These are phyloP conservation scores for Hericium coralloides DNA, from an alignment of 768 basidiomycete genomes.

Conservation along the genomic window DNA sequence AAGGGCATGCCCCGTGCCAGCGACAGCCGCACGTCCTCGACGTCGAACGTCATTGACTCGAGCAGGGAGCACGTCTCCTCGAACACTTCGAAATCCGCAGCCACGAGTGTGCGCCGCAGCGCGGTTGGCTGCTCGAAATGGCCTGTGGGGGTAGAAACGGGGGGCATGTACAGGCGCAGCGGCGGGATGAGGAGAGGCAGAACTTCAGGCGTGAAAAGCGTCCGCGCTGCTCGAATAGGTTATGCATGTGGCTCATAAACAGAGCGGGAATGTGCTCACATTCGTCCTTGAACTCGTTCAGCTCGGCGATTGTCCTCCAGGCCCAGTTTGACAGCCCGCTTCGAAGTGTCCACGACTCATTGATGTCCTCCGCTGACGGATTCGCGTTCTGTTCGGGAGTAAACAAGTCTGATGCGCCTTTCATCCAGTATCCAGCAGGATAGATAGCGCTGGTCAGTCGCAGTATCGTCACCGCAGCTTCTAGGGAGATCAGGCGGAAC, in stretches of 20 bases:
- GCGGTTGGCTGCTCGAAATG: constrained; percentile 31
- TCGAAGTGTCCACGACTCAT: constrained; percentile 60
- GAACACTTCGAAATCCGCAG: constrained; percentile 62
- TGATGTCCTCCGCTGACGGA: constrained; percentile 19
- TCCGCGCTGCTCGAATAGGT: constrained; percentile 30
- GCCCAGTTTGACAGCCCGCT: constrained; percentile 64
- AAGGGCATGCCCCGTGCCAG: constrained; percentile 59
- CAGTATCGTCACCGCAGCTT: constrained; percentile 60
- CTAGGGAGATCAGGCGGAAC: constrained; percentile 55
- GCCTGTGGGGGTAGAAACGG: constrained; percentile 29
- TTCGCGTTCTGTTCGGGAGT: constrained; percentile 15
- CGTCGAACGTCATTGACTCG: constrained; percentile 71
- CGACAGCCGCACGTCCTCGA: constrained; percentile 65
- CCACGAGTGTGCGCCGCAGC: constrained; percentile 38
- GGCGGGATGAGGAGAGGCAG: constrained; percentile 55
- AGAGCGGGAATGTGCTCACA: constrained; percentile 29
- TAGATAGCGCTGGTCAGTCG: constrained; percentile 62
- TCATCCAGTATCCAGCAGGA: constrained; percentile 61
- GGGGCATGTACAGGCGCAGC: constrained; percentile 53
- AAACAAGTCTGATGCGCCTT: constrained; percentile 11
- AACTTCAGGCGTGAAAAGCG: constrained; percentile 52
- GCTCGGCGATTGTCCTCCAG: constrained; percentile 67
- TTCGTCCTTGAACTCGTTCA: constrained; percentile 67
- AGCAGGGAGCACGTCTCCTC: constrained; percentile 69
- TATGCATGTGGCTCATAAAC: neutral